Conservation (phyloP, 1,284 basidiomycete species). For the Apiotrichum montevideense region DNA sequence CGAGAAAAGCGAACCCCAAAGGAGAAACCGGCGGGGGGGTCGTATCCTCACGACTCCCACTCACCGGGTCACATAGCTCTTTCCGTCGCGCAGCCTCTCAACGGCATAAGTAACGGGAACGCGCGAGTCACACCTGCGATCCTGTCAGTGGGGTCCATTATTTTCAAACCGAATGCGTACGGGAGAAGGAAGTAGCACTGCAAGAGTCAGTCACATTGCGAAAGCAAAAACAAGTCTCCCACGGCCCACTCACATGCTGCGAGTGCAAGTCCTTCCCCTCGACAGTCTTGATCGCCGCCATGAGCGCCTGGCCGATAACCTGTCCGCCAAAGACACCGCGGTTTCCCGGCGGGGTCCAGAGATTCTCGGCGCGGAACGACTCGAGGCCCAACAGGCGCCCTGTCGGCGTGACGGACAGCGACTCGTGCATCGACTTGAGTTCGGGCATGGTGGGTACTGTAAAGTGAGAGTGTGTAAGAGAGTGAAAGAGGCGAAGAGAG, state of each 20-base stretch:
- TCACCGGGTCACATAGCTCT: conserved; percentile 25
- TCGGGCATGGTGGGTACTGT: too few species aligned
- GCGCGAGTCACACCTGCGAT: conserved; percentile 51
- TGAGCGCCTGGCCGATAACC: conserved; percentile 79
- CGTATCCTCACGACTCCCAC: neutral
- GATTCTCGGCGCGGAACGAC: conserved; percentile 61
- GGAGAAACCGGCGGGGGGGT: too few species aligned
- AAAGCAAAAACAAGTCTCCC: neutral
- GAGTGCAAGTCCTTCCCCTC: conserved; percentile 56
- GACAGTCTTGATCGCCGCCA: conserved; percentile 70
- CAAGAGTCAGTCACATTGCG: too few species aligned
- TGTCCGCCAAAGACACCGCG: conserved; percentile 80
- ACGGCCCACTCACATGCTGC: conserved; percentile 56
- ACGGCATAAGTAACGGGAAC: conserved; percentile 77
- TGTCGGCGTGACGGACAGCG: neutral
- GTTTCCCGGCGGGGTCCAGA: conserved; percentile 60
- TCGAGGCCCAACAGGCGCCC: conserved; percentile 10
- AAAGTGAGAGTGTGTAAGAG: too few species aligned
- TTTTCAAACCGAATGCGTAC: neutral
- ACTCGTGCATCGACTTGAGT: neutral
- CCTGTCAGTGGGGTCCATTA: neutral
- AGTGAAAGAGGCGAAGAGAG: too few species aligned
- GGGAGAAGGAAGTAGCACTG: conserved; percentile 5
- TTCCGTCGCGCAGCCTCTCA: conserved; percentile 64
- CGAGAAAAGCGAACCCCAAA: neutral